Conservation (phyloP, 148 eudicot genomes). For the Pouteria glomerata region DNA sequence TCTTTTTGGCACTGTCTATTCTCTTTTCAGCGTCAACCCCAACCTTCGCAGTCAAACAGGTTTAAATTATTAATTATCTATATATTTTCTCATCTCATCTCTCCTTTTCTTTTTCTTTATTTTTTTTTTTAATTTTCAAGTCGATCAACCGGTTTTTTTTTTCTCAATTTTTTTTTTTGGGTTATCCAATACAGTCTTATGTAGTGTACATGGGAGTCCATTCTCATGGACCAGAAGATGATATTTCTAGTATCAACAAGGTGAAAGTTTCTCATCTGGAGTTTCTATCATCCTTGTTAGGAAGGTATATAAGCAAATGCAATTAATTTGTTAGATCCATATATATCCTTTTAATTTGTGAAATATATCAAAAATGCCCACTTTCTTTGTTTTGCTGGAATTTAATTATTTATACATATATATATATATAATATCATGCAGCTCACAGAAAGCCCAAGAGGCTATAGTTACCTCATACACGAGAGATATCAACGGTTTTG, state of each 20-base stretch:
- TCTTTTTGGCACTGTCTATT: constrained; percentile 7
- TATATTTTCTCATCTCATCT: neutral
- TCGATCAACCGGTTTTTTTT: neutral
- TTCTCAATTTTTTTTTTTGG: neutral
- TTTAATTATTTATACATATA: neutral
- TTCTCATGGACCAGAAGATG: constrained; percentile 34
- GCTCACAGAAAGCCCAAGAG: constrained; percentile 46
- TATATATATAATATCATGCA: constrained; percentile 3
- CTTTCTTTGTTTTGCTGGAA: neutral
- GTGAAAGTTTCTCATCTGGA: constrained; percentile 40
- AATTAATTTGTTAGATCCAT: constrained; percentile 6
- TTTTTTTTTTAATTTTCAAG: too few relatives aligned
- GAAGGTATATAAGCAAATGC: too few relatives aligned
- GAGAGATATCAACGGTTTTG: constrained; percentile 59
- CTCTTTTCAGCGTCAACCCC: constrained; percentile 19
- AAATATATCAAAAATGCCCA: neutral
- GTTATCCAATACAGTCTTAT: constrained; percentile 23
- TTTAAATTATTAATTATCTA: neutral
- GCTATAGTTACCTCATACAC: constrained; percentile 56
- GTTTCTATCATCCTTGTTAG: constrained; percentile 49
- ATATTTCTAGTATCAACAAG: constrained; percentile 20
- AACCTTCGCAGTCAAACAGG: constrained; percentile 26
- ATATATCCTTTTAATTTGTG: too few relatives aligned
- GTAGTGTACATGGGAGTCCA: constrained; percentile 54
- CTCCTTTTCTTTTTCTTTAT: neutral